Evolutionary conservation across 2,329 filamentous ascomycete species (phyloP).

Genomic region (Beauveria sp.): DNA sequence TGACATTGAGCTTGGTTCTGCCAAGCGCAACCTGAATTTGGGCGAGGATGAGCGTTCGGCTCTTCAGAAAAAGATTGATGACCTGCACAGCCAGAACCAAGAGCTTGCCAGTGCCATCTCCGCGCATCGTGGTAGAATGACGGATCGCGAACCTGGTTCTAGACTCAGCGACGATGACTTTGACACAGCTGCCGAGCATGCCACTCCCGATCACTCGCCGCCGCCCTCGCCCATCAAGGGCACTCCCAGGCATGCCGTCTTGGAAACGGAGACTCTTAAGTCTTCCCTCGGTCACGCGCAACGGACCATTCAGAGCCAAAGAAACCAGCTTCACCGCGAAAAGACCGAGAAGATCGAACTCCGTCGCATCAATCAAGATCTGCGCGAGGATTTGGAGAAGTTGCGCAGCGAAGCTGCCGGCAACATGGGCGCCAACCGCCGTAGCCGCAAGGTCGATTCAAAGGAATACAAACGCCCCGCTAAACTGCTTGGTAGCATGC

Average conservation of each 20-base stretch:
- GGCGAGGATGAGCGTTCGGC: slow-evolving; percentile 72
- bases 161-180: slow-evolving; percentile 55
- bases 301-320: slow-evolving; percentile 90
- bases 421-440: slow-evolving; percentile 41
- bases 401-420: slow-evolving; percentile 45
- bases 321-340: slow-evolving; percentile 90
- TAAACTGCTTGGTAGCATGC: slow-evolving; percentile 67
- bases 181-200: slow-evolving; percentile 57
- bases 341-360: slow-evolving; percentile 98
- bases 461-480: slow-evolving; percentile 72
- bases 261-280: slow-evolving; percentile 94
- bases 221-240: slow-evolving; percentile 85
- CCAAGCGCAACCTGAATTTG: slow-evolving; percentile 71
- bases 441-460: slow-evolving; percentile 55
- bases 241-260: slow-evolving; percentile 79
- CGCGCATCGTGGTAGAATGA: slow-evolving; percentile 57
- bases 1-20: slow-evolving; percentile 77
- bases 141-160: slow-evolving; percentile 55
- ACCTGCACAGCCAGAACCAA: slow-evolving; percentile 80
- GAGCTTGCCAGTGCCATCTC: slow-evolving; percentile 82
- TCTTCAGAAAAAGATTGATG: slow-evolving; percentile 79
- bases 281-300: slow-evolving; percentile 92
- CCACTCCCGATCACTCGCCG: slow-evolving; percentile 82
- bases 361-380: slow-evolving; percentile 89
- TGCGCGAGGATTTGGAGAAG: slow-evolving; percentile 82